phyloP scores from a whole-genome alignment of 257 asterid species.

The Verbena officinalis region DNA sequence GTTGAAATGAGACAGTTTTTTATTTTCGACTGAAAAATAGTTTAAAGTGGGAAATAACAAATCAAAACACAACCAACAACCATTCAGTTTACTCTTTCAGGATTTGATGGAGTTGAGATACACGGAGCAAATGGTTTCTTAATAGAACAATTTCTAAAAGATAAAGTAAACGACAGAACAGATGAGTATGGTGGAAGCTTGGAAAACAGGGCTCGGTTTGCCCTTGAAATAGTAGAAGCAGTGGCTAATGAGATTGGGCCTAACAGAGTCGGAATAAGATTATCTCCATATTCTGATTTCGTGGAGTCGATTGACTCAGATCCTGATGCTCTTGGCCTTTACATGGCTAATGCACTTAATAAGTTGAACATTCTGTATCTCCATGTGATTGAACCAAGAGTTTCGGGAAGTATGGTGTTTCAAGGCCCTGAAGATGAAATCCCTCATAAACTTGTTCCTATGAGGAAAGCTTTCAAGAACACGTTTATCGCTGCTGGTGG shows the following conservation, averaged over 20 bases:
- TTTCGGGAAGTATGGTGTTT: slow-evolving; percentile 15
- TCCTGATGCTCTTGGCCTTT: slow-evolving; percentile 36
- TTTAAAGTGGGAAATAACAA: no score
- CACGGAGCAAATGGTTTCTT: slow-evolving; percentile 54
- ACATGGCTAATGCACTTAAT: slow-evolving; percentile 45
- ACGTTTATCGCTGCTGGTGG: slow-evolving; percentile 71
- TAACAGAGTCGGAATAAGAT: slow-evolving; percentile 44
- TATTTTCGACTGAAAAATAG: no score
- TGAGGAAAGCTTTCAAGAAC: slow-evolving; percentile 54
- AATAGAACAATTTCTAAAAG: slow-evolving; percentile 51
- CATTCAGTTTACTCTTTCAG: slow-evolving; percentile 11
- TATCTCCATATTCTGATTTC: slow-evolving; percentile 37
- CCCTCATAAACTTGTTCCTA: slow-evolving; percentile 39
- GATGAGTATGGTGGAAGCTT: slow-evolving; percentile 49
- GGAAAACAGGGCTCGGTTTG: slow-evolving; percentile 44
- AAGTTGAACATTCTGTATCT: slow-evolving; percentile 39
- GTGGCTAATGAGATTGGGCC: slow-evolving; percentile 42
- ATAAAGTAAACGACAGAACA: slow-evolving; percentile 43
- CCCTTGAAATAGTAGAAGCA: slow-evolving; percentile 41
- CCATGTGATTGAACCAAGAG: slow-evolving; percentile 52
- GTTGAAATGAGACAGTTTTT: no score
- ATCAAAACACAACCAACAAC: no score
- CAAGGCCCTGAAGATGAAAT: slow-evolving; percentile 21
- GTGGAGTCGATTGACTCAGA: slow-evolving; percentile 36
- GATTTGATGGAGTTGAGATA: slow-evolving; percentile 55